Evolutionary conservation across 352 stramenopile species (phyloP).

Genomic region (Globisporangium paroecandrum): DNA sequence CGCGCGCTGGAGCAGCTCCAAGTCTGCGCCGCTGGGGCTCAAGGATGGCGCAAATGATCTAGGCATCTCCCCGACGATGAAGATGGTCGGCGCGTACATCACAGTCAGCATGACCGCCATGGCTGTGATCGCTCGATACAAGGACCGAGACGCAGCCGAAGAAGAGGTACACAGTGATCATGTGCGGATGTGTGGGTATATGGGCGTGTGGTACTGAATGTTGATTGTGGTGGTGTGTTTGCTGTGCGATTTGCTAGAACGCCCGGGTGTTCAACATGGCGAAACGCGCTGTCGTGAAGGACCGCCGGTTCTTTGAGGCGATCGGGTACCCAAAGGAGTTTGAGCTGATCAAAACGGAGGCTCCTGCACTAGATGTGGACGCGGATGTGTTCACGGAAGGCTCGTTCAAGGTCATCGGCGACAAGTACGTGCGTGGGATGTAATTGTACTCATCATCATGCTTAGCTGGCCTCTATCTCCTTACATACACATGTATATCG

Average conservation of each 20-base stretch:
- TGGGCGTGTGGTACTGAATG: neutral
- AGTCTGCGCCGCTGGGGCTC: constrained; percentile 34
- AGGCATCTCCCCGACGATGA: constrained; percentile 43
- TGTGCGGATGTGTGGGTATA: neutral
- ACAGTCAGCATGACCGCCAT: constrained; percentile 49
- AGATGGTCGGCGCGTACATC: constrained; percentile 58
- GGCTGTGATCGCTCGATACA: constrained; percentile 55
- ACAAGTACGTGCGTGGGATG: constrained; percentile 35
- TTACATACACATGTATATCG: too few species aligned
- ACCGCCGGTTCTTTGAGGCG: constrained; percentile 65
- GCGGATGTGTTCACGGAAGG: constrained; percentile 23
- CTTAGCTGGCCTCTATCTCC: neutral
- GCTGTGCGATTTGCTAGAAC: constrained; percentile 24
- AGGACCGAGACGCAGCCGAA: constrained; percentile 43
- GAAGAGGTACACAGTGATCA: constrained; percentile 35
- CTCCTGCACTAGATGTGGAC: constrained; percentile 15
- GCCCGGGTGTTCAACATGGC: constrained; percentile 73
- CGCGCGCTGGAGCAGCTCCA: constrained; percentile 18
- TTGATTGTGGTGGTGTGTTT: neutral
- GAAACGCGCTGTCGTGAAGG: constrained; percentile 70
- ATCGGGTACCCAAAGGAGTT: constrained; percentile 77
- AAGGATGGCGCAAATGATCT: constrained; percentile 34
- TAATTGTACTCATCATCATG: neutral
- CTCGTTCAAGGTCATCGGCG: constrained; percentile 48
- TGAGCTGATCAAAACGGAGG: constrained; percentile 16